Evolutionary conservation across 2,329 filamentous ascomycete species (phyloP).

Genomic region (Diaporthe aspalathi): DNA sequence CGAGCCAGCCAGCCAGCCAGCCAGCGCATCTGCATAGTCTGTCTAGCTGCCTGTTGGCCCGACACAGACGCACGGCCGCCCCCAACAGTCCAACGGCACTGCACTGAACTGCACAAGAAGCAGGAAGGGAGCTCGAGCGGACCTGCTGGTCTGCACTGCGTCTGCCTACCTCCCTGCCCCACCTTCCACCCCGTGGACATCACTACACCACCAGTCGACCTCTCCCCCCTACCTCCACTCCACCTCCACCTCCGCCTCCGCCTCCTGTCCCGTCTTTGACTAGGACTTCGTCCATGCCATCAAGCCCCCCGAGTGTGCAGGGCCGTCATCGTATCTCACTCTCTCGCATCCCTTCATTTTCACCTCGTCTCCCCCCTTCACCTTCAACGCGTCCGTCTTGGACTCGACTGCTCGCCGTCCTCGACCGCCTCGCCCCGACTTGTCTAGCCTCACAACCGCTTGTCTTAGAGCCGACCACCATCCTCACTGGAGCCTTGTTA

Average conservation of each 20-base stretch:
- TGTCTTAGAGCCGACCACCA: conserved; percentile 7
- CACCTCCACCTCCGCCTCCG: conserved; percentile 13
- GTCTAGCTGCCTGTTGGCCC: conserved; percentile 23
- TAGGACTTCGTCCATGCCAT: neutral
- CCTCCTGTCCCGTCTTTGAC: neutral
- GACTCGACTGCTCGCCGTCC: neutral
- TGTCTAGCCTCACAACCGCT: conserved; percentile 17
- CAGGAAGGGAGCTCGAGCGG: conserved; percentile 5
- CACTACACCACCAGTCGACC: no score
- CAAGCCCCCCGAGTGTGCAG: conserved; percentile 6
- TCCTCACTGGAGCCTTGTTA: conserved; percentile 10
- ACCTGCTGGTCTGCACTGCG: neutral
- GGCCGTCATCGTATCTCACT: neutral
- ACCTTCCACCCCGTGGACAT: conserved; percentile 14
- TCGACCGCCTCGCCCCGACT: neutral
- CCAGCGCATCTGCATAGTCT: neutral
- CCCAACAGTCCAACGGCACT: conserved; percentile 9
- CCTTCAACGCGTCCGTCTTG: neutral
- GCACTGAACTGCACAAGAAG: neutral
- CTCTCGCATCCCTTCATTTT: neutral
- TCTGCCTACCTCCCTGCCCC: conserved; percentile 11
- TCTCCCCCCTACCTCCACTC: neutral
- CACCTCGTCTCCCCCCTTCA: neutral
- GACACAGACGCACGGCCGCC: neutral
- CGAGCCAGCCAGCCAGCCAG: neutral